phyloP scores from a whole-genome alignment of 2,329 filamentous ascomycete genomes.

The Alternaria hordeiaustralica region DNA sequence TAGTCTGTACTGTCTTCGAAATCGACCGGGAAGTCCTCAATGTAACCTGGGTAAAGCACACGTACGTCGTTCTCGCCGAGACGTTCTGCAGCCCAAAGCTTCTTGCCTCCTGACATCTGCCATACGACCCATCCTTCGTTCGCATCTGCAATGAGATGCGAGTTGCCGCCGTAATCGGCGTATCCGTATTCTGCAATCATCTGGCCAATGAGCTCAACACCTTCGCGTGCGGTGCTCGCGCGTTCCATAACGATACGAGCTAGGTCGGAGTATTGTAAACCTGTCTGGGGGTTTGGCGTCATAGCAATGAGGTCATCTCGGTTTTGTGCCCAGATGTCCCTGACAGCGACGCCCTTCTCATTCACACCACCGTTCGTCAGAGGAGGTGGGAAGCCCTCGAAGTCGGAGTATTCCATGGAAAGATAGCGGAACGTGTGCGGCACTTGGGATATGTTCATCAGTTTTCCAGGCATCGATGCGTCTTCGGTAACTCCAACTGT shows the following conservation, averaged over 20 bases:
- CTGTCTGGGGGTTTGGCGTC: constrained; percentile 51
- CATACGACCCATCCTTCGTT: constrained; percentile 47
- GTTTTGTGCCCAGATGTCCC: constrained; percentile 53
- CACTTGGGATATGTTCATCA: constrained; percentile 45
- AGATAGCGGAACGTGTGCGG: constrained; percentile 44
- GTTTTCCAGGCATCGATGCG: constrained; percentile 46
- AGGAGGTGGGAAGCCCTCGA: constrained; percentile 53
- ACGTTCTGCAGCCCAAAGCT: constrained; percentile 46
- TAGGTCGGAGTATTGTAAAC: constrained; percentile 53
- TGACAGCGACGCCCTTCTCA: constrained; percentile 51
- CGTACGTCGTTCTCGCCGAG: constrained; percentile 40
- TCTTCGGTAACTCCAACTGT: constrained; percentile 52
- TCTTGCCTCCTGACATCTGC: constrained; percentile 44
- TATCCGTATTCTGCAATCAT: constrained; percentile 51
- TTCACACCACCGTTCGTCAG: constrained; percentile 55
- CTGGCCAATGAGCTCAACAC: constrained; percentile 52
- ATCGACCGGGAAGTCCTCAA: constrained; percentile 45
- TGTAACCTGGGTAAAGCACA: constrained; percentile 47
- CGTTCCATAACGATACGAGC: constrained; percentile 51
- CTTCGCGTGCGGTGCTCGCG: constrained; percentile 50
- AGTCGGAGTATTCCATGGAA: constrained; percentile 50
- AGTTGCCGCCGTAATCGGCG: constrained; percentile 53
- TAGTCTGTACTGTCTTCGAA: constrained; percentile 40
- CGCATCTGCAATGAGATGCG: constrained; percentile 52
- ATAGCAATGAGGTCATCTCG: constrained; percentile 50